Evolutionary conservation across 2,329 filamentous ascomycete species (phyloP), one percentile per base, ranked within the genome.

Genomic region (Pseudogymnoascus sp.): DNA sequence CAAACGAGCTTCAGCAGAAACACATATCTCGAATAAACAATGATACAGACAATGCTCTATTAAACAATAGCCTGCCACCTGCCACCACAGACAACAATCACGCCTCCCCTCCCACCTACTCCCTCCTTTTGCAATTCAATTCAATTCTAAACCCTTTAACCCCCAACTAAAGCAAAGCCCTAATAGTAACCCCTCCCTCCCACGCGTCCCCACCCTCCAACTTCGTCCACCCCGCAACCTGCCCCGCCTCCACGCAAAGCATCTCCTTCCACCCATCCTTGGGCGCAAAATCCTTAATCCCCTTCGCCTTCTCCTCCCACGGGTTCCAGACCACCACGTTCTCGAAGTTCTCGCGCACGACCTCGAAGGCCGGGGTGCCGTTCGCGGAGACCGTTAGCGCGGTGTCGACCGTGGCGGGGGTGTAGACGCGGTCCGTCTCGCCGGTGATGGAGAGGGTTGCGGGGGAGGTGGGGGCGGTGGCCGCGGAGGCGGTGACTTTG

Each of bases 261-360:
- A 97, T 97, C 64, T 91, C 85, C 80, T 91, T 91, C 80, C 88
- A 97, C 38, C 90, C 95, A 62, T 93, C 89, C 72, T 96, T 89
- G 60, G 95, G 95, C 64, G 83, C 84, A 74, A 97, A 97, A 76
- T 99, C 95, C 61, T 80, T 86, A 78, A 96, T 96, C 4, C 82
- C 82, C 69, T 86, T 84, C 1, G 90, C 86, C 80, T 96, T 96
- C 67, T 93, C 90, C 42, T 83, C 82, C 92, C 93, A 97, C 1
- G 95, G 95, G 77, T 99, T 99, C 95, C 95, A 99, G 31, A 97
- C 89, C 1, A 97, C 93, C 14, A 95, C 87, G 69, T 97, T 91
- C 66, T 84, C 84, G 68, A 99, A 82, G 68, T 91, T 93, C 76
- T 97, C 91, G 66, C 95, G 86, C 42, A 88, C 84, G 63, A 97